Evolutionary conservation across 2,329 filamentous ascomycete species (phyloP), one percentile per base, ranked within the genome.

Genomic region (Colletotrichum lentis): DNA sequence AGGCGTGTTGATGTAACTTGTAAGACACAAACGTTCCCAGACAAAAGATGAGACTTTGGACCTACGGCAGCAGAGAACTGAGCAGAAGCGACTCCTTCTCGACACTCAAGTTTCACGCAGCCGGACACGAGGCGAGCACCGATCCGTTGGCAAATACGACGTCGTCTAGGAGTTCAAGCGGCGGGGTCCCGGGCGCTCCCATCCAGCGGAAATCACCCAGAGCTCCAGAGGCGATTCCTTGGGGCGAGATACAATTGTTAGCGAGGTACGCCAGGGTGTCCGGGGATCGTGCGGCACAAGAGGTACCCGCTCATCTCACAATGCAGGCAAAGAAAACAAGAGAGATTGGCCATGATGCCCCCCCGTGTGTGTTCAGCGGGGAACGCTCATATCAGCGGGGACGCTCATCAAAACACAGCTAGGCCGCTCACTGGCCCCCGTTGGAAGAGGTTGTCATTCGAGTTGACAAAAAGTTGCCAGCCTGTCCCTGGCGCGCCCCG

Each of bases 331-430:
- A 31, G 27, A 8, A 31, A 6, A 24, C 37, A 31, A 56, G 62
- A 35, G 66, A 69, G 43, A 69, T 58, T 67, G 60, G 66, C 27
- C 49, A 31, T 37, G 43, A 59, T 59, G 55, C 22, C 43, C 53
- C 37, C 47, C 53, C 37, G 55, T 50, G 49, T 8, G n/a, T n/a
- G n/a, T 46, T 53, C 8, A n/a, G n/a, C n/a, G n/a, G n/a, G n/a
- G n/a, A n/a, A n/a, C n/a, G n/a, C n/a, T n/a, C n/a, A n/a, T n/a
- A n/a, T n/a, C 44, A 47, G 61, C 53, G 60, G 60, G 64, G 52
- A 57, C 39, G 49, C 62, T 68, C 65, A 68, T 68, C 60, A 68
- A 66, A 65, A 65, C 64, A 63, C 58, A 64, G 24, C 46, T 50
- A 59, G 64, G 50, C 64, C 55, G 47, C 55, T 60, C 27, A 54